These are phyloP conservation scores for Salix dunnii DNA, from an alignment of 345 rosid genomes.

Conservation along the genomic window DNA sequence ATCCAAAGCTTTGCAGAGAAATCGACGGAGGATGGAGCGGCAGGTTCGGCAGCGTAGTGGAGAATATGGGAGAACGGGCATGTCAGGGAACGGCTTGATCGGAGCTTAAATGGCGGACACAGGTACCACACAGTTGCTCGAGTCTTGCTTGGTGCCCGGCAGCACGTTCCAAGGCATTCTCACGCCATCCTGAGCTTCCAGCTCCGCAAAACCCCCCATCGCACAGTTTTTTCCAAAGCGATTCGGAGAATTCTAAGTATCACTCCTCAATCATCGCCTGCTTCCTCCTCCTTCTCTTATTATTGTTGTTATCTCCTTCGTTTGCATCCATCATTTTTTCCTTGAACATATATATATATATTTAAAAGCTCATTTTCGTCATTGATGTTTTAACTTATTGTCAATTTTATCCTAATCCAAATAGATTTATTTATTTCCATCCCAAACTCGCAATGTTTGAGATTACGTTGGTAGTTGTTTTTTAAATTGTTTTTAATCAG, in stretches of 20 bases:
- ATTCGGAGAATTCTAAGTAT: background rate
- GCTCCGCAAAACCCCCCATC: slow-evolving; percentile 66
- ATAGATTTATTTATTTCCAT: too few relatives aligned
- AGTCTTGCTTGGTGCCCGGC: slow-evolving; percentile 67
- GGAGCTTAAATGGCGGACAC: slow-evolving; percentile 84
- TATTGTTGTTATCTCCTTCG: background rate
- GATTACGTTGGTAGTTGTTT: too few relatives aligned
- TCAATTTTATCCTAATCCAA: background rate
- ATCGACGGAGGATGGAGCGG: slow-evolving; percentile 79
- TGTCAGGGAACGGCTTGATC: slow-evolving; percentile 52
- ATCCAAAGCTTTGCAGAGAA: slow-evolving; percentile 81
- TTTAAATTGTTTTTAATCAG: too few relatives aligned
- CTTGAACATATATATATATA: too few relatives aligned
- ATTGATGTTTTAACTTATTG: background rate
- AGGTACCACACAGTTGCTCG: slow-evolving; percentile 67
- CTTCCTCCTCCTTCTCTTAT: background rate
- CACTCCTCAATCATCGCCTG: background rate
- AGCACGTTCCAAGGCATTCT: slow-evolving; percentile 89
- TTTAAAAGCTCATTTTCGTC: background rate
- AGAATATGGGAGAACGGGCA: slow-evolving; percentile 67
- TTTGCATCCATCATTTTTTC: background rate
- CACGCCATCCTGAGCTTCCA: slow-evolving; percentile 72
- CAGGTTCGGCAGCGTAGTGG: slow-evolving; percentile 94
- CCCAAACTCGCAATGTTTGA: too few relatives aligned
- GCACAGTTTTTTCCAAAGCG: background rate